Evolutionary conservation across 2,329 filamentous ascomycete genomes (phyloP), one percentile per base, ranked within the genome.

Genomic region (Byssoonygena ceratinophila): DNA sequence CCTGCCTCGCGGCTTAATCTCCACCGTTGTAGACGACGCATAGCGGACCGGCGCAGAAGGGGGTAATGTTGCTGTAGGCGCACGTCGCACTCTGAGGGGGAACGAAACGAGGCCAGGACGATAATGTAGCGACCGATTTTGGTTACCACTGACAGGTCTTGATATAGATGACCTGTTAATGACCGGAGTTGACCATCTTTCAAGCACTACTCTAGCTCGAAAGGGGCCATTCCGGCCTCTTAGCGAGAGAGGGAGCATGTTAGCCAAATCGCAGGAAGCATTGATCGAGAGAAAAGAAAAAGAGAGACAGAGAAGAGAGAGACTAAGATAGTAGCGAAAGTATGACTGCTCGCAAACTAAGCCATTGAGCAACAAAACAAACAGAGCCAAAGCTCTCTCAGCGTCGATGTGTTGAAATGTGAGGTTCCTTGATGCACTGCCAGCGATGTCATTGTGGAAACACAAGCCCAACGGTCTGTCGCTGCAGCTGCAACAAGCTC

Each of bases 1-100:
- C 14, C 51, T 39, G 18, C 29, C 18, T 11, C 45, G 23, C 9
- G 37, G 39, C 29, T 49, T 49, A 8, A 31, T 66, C 58, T 57
- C 65, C 63, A 55, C 66, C 1, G 27, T 5, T 37, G 22, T 32
- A 20, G 49, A 37, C 6, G 49, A 51, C 29, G 39, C 49, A 51
- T 51, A 39, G 22, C 40, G 41, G 1, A 12, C 29, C 8, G 7
- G 29, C 7, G 18, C 12, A n/a, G 3, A 14, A 9, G n/a, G 16
- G 18, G 14, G 9, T 7, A 32, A 25, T 11, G 11, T 20, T 4
- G 49, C 4, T 8, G 31, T 25, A 36, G n/a, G 7, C 7, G 23
- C n/a, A 39, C 49, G 34, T 45, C 40, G 40, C 14, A 39, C 8
- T 5, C 7, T 11, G 9, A 9, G 41, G 27, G 27, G 40, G 7